Base-by-base conservation (phyloP, 306 rosid genomes). In the Glycyrrhiza uralensis region DNA sequence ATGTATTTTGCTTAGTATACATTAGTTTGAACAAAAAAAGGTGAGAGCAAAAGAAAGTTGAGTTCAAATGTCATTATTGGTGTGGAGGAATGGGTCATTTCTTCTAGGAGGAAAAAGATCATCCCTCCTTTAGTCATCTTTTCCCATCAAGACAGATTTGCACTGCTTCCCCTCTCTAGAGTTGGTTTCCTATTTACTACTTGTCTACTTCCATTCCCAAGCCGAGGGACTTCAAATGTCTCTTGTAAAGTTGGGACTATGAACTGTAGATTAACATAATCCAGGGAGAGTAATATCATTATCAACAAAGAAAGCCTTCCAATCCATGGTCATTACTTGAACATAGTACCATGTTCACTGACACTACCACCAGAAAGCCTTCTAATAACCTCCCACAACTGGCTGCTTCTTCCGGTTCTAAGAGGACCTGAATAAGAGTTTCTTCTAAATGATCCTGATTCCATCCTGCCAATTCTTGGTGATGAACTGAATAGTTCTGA, bases 341-440 rank as follows among this genome's bases (percentile, higher is more conserved):
- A 69, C 79, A 78, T 81, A 10, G 30, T 65, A 36, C 88, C 87
- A 63, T 86, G 92, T 44, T 92, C 98, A 67, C 95, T 86, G 77
- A 83, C 85, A 74, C 88, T 90, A 42, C 92, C 92, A 52, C 87
- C 77, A 3, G 96, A 92, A 24, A 80, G 81, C 50, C 87, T 80
- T 79, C 87, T 87, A 61, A 86, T 75, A 75, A 77, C 84, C 61
- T 85, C 62, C 98, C 98, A 89, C 47, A 88, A 85, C 67, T 38
- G 85, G 36, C 64, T 64, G 54, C 88, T 78, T 75, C 89, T 83
- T 55, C 82, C 77, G 1, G 79, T 78, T 80, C 85, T 81, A 57
- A 80, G 59, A 39, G 96, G 92, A 68, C 89, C 90, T 4, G 98
- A 83, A 54, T 87, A 86, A 0, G 90, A 86, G 66, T 84, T 85